Conservation (phyloP, 352 stramenopile genomes). For the Globisporangium iwayamae region DNA sequence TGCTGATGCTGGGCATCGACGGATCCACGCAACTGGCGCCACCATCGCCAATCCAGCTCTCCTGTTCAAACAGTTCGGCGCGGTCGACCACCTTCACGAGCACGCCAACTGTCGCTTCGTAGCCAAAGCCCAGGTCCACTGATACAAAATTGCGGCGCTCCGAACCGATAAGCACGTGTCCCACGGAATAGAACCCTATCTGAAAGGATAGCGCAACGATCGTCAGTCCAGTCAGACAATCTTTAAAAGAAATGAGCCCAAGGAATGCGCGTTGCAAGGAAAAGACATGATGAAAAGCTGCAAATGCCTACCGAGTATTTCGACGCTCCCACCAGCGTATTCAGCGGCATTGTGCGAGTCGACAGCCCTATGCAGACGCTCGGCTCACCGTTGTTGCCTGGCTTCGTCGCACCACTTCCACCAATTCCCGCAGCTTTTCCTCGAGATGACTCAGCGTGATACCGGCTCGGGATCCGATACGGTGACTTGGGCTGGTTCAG, state of each 20-base stretch:
- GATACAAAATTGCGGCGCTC: conserved; percentile 53
- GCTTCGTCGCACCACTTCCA: conserved; percentile 10
- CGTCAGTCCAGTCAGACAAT: not conserved
- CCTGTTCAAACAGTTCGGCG: conserved; percentile 15
- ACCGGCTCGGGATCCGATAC: conserved; percentile 18
- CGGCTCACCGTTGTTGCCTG: conserved; percentile 30
- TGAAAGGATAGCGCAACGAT: conserved; percentile 21
- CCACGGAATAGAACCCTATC: conserved; percentile 81
- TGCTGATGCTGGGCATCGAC: conserved; percentile 2
- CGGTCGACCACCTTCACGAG: conserved; percentile 57
- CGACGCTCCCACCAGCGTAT: conserved; percentile 75
- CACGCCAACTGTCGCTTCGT: conserved; percentile 71
- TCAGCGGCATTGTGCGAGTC: conserved; percentile 68
- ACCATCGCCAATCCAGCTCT: conserved; percentile 7
- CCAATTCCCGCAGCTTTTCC: not conserved
- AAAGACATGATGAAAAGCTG: not conserved
- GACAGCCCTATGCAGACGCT: conserved; percentile 82
- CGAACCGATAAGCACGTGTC: conserved; percentile 66
- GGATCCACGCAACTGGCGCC: conserved; percentile 1
- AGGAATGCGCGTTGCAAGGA: not conserved
- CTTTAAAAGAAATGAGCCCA: not conserved
- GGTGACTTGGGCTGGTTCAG: conserved; percentile 45
- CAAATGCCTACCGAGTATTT: conserved; percentile 63
- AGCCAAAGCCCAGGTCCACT: conserved; percentile 50
- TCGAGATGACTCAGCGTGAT: conserved; percentile 11